Evolutionary conservation across 805 yeast species (phyloP), one percentile per base, ranked within the genome.

Genomic region (Nakazawaea wickerhamii): DNA sequence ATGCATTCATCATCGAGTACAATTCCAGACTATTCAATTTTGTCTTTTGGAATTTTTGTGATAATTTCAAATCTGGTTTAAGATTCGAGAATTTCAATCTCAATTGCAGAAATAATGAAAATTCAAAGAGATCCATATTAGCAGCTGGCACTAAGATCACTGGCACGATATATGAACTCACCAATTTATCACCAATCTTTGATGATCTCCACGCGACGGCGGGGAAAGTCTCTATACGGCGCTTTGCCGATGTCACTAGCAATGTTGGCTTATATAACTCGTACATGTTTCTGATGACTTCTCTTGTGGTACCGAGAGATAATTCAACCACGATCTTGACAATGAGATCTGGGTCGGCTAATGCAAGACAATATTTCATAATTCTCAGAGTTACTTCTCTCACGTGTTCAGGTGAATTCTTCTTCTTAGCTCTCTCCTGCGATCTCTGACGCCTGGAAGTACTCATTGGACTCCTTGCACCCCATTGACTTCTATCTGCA

Each of bases 81-180:
- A 35, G 25, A 26, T 31, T 18, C 21, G 26, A n/a, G 27, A 14
- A 42, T 49, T 53, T 45, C 49, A 58, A 46, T 34, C 54, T 54
- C 31, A 66, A 36, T 7, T 60, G 55, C 13, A 58, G 60, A 41
- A 70, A 70, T 28, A 79, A 52, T 10, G 60, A 52, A 3, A 49
- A 45, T 53, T 79, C 84, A 59, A 74, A 80, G n/a, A 59, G 48
- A 34, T 65, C 64, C 77, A 77, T 69, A 43, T 79, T 77, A 48
- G 65, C 56, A 2, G 84, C 78, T 1, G 89, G 84, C 0, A 77
- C 81, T 38, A 81, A 73, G 19, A 82, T 68, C n/a, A 79, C 73
- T 0, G 90, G 89, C 13, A 81, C 70, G 4, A 81, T 78, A 50
- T 71, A 79, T 51, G 73, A 75, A 52, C 77, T 79, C 22, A 82